phyloP scores from a whole-genome alignment of 2,329 filamentous ascomycete species.

The Aspergillus fischeri region DNA sequence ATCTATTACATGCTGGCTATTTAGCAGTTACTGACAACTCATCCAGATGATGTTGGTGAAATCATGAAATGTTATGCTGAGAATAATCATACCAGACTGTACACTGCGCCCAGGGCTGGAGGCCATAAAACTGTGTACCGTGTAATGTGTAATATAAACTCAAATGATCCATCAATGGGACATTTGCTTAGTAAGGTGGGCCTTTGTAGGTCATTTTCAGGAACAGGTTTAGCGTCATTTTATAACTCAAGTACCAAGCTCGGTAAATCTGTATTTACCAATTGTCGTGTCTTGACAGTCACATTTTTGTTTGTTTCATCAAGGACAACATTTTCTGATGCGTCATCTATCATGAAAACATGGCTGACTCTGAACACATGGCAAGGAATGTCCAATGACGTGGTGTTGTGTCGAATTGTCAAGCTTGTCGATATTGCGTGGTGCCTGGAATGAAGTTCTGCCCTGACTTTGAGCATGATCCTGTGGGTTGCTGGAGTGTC shows the following conservation, averaged over 20 bases:
- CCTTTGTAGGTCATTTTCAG: constrained; percentile 18
- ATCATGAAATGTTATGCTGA: not conserved
- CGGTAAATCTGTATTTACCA: no score
- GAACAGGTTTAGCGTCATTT: constrained; percentile 28
- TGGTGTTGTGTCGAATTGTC: not conserved
- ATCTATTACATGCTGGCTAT: no score
- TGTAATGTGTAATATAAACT: not conserved
- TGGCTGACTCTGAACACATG: not conserved
- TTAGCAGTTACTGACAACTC: not conserved
- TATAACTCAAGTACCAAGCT: not conserved
- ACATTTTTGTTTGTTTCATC: not conserved
- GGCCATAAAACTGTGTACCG: not conserved
- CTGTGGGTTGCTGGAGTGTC: not conserved
- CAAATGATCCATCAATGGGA: not conserved
- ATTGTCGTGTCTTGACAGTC: not conserved
- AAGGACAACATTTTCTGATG: not conserved
- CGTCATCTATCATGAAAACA: not conserved
- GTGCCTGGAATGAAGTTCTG: not conserved
- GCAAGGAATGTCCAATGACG: not conserved
- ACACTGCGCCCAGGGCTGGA: not conserved
- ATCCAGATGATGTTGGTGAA: not conserved
- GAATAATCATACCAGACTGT: no score
- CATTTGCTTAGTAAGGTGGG: constrained; percentile 8
- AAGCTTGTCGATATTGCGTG: not conserved
- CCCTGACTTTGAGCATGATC: not conserved